Evolutionary conservation across 768 basidiomycete genomes (phyloP).

Genomic region (Lactarius quietus): DNA sequence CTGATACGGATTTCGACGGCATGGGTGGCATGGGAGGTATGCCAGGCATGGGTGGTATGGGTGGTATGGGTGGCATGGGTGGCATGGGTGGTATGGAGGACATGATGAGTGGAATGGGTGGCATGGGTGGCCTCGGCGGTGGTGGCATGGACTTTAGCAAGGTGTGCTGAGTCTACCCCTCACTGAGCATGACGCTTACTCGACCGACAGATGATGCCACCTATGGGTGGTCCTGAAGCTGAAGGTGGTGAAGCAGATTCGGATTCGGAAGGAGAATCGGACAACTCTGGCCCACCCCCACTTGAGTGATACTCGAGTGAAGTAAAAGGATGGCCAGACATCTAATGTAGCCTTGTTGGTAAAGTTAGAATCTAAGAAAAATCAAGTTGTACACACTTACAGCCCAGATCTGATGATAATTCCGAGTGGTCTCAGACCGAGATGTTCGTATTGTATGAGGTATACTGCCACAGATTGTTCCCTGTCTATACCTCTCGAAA

Average conservation of each 20-base stretch:
- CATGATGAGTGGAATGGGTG: slow-evolving; percentile 39
- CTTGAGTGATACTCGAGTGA: slow-evolving; percentile 48
- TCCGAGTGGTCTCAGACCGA: background rate
- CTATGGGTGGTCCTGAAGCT: slow-evolving; percentile 31
- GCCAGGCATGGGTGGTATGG: slow-evolving; percentile 27
- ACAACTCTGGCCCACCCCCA: slow-evolving; percentile 73
- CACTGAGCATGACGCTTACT: background rate
- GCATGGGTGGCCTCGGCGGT: slow-evolving; percentile 45
- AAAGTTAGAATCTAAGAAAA: slow-evolving; percentile 1
- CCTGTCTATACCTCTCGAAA: background rate
- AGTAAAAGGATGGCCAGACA: background rate
- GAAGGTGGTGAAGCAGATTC: slow-evolving; percentile 36
- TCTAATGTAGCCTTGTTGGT: slow-evolving; percentile 5
- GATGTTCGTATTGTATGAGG: background rate
- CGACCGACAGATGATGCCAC: slow-evolving; percentile 41
- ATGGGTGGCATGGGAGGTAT: slow-evolving; percentile 33
- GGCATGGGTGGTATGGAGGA: slow-evolving; percentile 53
- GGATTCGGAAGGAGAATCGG: slow-evolving; percentile 40
- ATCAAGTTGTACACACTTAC: background rate
- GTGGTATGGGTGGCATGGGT: slow-evolving; percentile 41
- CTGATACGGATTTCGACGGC: slow-evolving; percentile 39
- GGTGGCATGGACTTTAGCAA: slow-evolving; percentile 63
- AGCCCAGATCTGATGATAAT: background rate
- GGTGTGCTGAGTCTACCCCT: slow-evolving; percentile 36
- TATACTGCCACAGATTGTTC: background rate